Conservation (phyloP, 305 asterid genomes). For the Fraxinus velutina region DNA sequence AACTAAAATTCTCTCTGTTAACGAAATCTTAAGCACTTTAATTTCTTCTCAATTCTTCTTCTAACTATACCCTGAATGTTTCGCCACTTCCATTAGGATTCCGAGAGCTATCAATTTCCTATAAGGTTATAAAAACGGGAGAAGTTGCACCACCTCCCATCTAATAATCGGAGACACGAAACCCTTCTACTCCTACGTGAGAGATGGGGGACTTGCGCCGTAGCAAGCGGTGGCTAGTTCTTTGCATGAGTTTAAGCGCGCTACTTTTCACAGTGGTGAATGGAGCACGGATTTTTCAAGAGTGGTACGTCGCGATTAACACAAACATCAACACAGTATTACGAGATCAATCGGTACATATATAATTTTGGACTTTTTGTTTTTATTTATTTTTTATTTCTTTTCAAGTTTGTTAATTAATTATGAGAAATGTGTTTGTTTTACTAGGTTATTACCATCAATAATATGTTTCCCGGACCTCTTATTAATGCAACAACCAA, state of each 20-base stretch:
- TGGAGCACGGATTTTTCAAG: conserved; percentile 38
- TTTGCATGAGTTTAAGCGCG: conserved; percentile 15
- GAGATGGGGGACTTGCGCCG: not conserved
- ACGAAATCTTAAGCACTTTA: not conserved
- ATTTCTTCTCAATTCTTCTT: not conserved
- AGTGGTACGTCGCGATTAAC: conserved; percentile 51
- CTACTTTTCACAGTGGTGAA: conserved; percentile 15
- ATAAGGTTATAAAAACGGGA: not conserved
- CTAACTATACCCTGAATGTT: conserved; percentile 14
- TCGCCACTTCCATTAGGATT: conserved; percentile 17
- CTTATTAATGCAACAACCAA: conserved; percentile 54
- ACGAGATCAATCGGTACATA: conserved; percentile 45
- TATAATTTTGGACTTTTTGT: not conserved
- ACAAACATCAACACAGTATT: conserved; percentile 34
- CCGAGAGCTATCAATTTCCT: not conserved
- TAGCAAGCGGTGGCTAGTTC: conserved; percentile 27
- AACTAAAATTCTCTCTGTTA: not conserved
- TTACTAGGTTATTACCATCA: conserved; percentile 58
- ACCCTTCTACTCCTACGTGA: not conserved
- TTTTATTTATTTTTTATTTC: too few species aligned
- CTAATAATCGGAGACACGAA: too few species aligned
- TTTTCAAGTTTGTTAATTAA: not conserved
- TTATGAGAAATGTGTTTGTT: not conserved
- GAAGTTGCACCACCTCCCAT: too few species aligned
- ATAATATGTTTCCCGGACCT: conserved; percentile 75